Evolutionary conservation across 805 yeast species (phyloP).

Genomic region (Pichia insulana): DNA sequence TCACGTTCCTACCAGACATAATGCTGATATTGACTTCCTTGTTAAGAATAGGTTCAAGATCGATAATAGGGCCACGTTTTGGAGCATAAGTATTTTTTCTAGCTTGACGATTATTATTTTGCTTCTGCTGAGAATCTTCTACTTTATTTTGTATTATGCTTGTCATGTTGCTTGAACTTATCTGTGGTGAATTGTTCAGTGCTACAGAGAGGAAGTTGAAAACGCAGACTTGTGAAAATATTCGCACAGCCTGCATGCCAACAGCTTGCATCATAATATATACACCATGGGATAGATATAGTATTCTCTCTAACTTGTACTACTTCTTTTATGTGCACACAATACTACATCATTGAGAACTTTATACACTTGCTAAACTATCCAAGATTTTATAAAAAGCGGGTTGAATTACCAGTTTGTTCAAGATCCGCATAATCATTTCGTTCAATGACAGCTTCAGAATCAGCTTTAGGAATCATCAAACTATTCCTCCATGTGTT

Average conservation of each 20-base stretch:
- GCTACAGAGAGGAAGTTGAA: no score
- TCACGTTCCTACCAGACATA: conserved; percentile 72
- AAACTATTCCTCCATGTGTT: conserved; percentile 20
- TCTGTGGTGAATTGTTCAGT: conserved; percentile 2
- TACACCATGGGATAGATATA: no score
- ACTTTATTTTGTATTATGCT: background rate
- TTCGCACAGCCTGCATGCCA: no score
- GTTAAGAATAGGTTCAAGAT: conserved; percentile 69
- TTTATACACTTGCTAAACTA: background rate
- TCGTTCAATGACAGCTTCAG: background rate
- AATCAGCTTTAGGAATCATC: conserved; percentile 8
- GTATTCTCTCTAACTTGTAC: no score
- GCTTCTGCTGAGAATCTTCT: conserved; percentile 5
- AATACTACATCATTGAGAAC: no score
- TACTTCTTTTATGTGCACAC: no score
- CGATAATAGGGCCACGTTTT: conserved; percentile 82
- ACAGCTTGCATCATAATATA: no score
- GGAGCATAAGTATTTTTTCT: conserved; percentile 44
- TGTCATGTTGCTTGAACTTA: background rate
- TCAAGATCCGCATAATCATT: background rate
- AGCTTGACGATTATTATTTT: conserved; percentile 4
- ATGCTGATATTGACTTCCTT: conserved; percentile 67
- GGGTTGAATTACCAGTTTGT: background rate
- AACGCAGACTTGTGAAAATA: no score
- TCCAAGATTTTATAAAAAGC: background rate